Evolutionary conservation across 2,329 filamentous ascomycete species (phyloP).

Genomic region (Aspergillus clavatus): DNA sequence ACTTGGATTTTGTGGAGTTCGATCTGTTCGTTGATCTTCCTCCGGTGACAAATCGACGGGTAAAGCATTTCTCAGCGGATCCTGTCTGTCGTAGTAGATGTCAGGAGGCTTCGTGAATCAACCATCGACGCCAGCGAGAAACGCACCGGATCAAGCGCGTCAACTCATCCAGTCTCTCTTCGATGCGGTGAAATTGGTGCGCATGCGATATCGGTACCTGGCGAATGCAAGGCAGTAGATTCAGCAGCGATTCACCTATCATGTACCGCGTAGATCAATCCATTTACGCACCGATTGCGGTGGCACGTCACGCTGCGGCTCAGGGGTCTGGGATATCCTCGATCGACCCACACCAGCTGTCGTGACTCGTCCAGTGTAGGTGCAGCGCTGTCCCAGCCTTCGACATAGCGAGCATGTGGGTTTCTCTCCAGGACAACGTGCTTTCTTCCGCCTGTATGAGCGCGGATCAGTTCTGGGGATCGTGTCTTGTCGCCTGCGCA

Average conservation of each 20-base stretch:
- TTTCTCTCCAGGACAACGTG: conserved; percentile 26
- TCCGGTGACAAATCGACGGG: too few relatives aligned
- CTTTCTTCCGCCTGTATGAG: conserved; percentile 21
- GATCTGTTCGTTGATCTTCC: too few relatives aligned
- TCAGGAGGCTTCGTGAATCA: too few relatives aligned
- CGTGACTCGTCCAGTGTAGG: conserved; percentile 15
- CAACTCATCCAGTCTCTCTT: conserved; percentile 20
- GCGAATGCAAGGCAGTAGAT: too few relatives aligned
- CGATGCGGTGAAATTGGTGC: conserved; percentile 17
- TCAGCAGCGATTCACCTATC: too few relatives aligned
- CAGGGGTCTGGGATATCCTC: neutral
- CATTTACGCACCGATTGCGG: too few relatives aligned
- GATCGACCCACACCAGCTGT: conserved; percentile 1
- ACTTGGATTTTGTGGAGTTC: too few relatives aligned
- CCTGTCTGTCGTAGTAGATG: too few relatives aligned
- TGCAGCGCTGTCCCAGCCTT: conserved; percentile 19
- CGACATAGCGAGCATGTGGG: conserved; percentile 22
- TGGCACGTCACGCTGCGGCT: neutral
- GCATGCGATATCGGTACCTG: conserved; percentile 6
- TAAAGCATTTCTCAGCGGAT: too few relatives aligned
- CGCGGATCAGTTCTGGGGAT: neutral
- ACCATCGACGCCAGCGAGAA: too few relatives aligned
- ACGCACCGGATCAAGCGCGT: conserved; percentile 17
- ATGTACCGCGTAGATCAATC: too few relatives aligned
- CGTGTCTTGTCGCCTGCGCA: too few relatives aligned